Percentiles rank a stretch among this genome's conserved stretches.
Conservation (phyloP, 169 alveolate species). For the Plasmodium sp. region DNA sequence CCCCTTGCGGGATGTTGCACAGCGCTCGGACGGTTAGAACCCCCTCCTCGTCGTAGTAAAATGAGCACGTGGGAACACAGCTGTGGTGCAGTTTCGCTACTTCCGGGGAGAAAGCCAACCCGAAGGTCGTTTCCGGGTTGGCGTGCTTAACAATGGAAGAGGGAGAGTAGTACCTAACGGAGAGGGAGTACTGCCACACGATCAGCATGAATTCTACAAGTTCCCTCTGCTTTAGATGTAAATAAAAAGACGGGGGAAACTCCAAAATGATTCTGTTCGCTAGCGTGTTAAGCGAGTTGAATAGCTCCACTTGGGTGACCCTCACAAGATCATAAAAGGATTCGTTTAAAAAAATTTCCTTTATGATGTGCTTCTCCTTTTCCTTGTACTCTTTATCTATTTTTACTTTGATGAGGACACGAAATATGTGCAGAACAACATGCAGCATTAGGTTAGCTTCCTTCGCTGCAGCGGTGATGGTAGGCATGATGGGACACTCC, state of each 20-base stretch:
- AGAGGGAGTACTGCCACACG: conserved; percentile 86
- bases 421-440: conserved; percentile 77
- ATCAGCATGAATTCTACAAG: conserved; percentile 82
- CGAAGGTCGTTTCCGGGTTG: conserved; percentile 83
- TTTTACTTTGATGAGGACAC: conserved; percentile 76
- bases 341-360: conserved; percentile 76
- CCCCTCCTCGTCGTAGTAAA: conserved; percentile 85
- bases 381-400: conserved; percentile 75
- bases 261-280: conserved; percentile 82
- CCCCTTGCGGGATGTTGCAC: conserved; percentile 87
- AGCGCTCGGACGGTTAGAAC: conserved; percentile 85
- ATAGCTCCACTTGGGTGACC: conserved; percentile 78
- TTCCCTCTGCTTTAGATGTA: conserved; percentile 84
- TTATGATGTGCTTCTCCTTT: conserved; percentile 69
- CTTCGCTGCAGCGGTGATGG: conserved; percentile 80
- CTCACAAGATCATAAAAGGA: conserved; percentile 78
- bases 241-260: conserved; percentile 84
- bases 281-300: conserved; percentile 75
- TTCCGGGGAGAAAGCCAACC: conserved; percentile 80
- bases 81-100: conserved; percentile 86
- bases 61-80: conserved; percentile 87
- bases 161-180: conserved; percentile 80
- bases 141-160: conserved; percentile 81
- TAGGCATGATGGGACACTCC: conserved; percentile 87
- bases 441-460: conserved; percentile 76